Conservation (phyloP, 2,329 filamentous ascomycete genomes). For the Akanthomyces uredinophilus region DNA sequence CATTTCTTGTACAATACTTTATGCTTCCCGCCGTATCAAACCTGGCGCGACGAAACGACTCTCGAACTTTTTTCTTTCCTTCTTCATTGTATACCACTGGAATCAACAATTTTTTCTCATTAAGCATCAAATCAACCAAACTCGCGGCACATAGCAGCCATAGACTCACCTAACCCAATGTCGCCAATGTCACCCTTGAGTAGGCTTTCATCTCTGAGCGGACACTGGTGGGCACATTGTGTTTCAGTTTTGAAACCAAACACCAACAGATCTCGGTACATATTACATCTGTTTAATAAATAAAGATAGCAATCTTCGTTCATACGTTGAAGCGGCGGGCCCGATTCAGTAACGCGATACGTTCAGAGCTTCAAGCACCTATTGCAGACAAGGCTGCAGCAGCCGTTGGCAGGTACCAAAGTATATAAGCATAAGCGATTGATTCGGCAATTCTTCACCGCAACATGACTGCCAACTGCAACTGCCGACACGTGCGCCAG, state of each 20-base stretch:
- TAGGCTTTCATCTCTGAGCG: neutral
- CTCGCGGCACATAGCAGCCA: neutral
- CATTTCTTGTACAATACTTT: slow-evolving; percentile 10
- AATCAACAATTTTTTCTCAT: neutral
- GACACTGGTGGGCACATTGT: neutral
- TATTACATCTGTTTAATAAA: slow-evolving; percentile 1
- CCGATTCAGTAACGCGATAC: neutral
- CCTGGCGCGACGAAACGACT: slow-evolving; percentile 5
- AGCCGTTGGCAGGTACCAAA: neutral
- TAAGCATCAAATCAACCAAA: neutral
- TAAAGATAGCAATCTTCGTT: neutral
- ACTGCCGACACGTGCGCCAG: slow-evolving; percentile 12
- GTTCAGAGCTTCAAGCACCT: neutral
- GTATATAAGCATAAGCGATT: neutral
- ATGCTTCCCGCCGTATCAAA: slow-evolving; percentile 3
- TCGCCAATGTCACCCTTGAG: neutral
- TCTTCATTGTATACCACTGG: slow-evolving; percentile 4
- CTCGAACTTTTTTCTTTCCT: neutral
- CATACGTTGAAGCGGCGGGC: neutral
- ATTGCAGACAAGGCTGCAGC: neutral
- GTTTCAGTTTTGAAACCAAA: neutral
- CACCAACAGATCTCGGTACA: neutral
- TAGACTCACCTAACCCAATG: neutral
- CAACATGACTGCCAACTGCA: neutral
- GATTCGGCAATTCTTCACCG: slow-evolving; percentile 7